Evolutionary conservation across 306 rosid species (phyloP).

Genomic region (Cyclanthera cordifolia): DNA sequence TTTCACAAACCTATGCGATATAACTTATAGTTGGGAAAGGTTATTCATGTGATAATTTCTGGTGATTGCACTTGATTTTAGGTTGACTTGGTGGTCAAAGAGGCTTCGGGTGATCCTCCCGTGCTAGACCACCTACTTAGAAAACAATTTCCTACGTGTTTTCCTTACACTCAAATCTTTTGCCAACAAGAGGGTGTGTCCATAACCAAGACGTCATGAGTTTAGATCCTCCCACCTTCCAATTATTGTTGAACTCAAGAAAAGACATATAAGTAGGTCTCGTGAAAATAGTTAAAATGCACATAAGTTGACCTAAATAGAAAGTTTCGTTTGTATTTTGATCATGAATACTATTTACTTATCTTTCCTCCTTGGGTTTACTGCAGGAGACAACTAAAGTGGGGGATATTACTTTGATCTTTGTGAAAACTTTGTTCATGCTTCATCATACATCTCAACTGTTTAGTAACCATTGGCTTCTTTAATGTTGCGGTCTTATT

Average conservation of each 20-base stretch:
- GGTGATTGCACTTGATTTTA: not conserved
- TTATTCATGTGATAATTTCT: not conserved
- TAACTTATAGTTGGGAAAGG: not conserved
- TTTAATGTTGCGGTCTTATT: conserved; percentile 8
- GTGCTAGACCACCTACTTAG: too few species aligned
- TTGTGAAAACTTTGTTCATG: conserved; percentile 12
- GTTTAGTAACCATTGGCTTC: conserved; percentile 5
- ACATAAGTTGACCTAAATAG: too few species aligned
- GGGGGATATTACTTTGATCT: not conserved
- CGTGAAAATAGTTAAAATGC: too few species aligned
- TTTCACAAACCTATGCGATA: not conserved
- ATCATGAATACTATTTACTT: not conserved
- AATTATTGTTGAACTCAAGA: too few species aligned
- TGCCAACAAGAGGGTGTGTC: too few species aligned
- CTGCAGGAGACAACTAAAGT: conserved; percentile 14
- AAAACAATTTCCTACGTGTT: too few species aligned
- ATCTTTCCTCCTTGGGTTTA: conserved; percentile 10
- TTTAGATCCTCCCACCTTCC: too few species aligned
- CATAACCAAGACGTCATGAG: too few species aligned
- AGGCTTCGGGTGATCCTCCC: too few species aligned
- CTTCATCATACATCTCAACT: conserved; percentile 7
- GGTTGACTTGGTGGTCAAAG: too few species aligned
- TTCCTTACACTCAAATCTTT: too few species aligned
- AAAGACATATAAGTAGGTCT: too few species aligned
- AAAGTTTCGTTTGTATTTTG: not conserved